A percentile compares a stretch with the other conserved stretches of the same genome.
Evolutionary conservation across 2,329 filamentous ascomycete species (phyloP).

Genomic region (Mycosphaerella sp.): DNA sequence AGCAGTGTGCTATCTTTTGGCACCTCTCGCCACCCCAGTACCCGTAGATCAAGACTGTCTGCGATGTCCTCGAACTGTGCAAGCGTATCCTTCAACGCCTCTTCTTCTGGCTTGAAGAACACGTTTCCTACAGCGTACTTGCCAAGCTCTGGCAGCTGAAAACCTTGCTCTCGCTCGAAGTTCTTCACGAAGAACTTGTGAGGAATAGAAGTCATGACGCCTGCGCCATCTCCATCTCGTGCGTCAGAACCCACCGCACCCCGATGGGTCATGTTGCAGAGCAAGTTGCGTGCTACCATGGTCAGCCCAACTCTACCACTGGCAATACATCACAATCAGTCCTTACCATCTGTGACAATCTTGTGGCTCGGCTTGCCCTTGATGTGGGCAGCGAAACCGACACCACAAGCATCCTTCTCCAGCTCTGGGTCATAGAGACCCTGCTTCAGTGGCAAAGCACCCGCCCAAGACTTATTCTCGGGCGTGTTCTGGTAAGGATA

Average conservation of each 20-base stretch:
- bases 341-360: conserved; percentile 93
- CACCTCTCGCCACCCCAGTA: conserved; percentile 93
- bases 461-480: conserved; percentile 89
- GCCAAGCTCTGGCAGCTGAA: conserved; percentile 78
- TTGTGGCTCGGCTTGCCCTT: conserved; percentile 97
- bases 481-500: conserved; percentile 77
- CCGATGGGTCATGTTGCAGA: conserved; percentile 99
- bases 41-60: conserved; percentile 76
- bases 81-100: conserved; percentile 84
- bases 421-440: conserved; percentile 93
- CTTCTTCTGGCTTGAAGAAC: conserved; percentile 96
- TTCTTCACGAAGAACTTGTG: conserved; percentile 99
- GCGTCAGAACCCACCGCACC: conserved; percentile 97
- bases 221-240: conserved; percentile 94
- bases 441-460: conserved; percentile 94
- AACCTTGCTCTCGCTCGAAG: conserved; percentile 83
- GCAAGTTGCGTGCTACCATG: conserved; percentile 69
- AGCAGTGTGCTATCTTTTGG: conserved; percentile 89
- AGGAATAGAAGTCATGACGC: conserved; percentile 98
- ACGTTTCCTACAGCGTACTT: conserved; percentile 97
- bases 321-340: neutral
- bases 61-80: conserved; percentile 91
- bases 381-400: conserved; percentile 97
- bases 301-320: conserved; percentile 4
- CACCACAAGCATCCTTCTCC: conserved; percentile 99